A percentile compares a stretch with the other conserved stretches of the same genome.
phyloP scores from a whole-genome alignment of 345 rosid genomes.

The Citrus reticulata region DNA sequence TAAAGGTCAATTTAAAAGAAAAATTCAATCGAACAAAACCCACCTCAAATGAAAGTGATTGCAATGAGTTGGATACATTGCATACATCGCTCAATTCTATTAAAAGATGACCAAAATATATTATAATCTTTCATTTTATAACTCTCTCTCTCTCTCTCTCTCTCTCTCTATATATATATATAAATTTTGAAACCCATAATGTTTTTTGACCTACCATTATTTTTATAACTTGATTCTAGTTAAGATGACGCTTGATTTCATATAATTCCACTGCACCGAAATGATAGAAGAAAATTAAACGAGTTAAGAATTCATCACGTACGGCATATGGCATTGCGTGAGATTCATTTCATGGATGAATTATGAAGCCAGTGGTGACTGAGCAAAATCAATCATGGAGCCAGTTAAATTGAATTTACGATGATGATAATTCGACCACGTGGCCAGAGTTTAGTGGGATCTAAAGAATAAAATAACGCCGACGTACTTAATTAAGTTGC shows the following conservation, averaged over 20 bases:
- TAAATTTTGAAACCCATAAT: too few species aligned
- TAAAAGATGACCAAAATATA: background rate
- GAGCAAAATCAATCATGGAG: background rate
- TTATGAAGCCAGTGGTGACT: background rate
- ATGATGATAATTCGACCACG: background rate
- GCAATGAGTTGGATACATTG: slow-evolving; percentile 13
- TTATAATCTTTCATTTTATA: too few species aligned
- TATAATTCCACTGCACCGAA: background rate
- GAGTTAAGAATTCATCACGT: background rate
- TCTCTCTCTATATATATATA: too few species aligned
- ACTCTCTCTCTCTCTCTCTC: too few species aligned
- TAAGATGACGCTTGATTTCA: background rate
- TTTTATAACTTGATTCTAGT: background rate
- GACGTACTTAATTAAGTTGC: slow-evolving; percentile 3
- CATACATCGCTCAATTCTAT: background rate
- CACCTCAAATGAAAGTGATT: slow-evolving; percentile 6
- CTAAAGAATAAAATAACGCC: background rate
- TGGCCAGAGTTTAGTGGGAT: background rate
- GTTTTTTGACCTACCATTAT: background rate
- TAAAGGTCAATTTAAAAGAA: background rate
- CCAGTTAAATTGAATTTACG: background rate
- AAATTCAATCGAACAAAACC: background rate
- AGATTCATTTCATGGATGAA: background rate
- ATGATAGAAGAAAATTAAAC: background rate
- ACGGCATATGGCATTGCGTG: background rate